Percentiles rank a stretch among this genome's conserved stretches.
Evolutionary conservation across 2,329 filamentous ascomycete genomes (phyloP).

Genomic region (Penicillium nordicum): DNA sequence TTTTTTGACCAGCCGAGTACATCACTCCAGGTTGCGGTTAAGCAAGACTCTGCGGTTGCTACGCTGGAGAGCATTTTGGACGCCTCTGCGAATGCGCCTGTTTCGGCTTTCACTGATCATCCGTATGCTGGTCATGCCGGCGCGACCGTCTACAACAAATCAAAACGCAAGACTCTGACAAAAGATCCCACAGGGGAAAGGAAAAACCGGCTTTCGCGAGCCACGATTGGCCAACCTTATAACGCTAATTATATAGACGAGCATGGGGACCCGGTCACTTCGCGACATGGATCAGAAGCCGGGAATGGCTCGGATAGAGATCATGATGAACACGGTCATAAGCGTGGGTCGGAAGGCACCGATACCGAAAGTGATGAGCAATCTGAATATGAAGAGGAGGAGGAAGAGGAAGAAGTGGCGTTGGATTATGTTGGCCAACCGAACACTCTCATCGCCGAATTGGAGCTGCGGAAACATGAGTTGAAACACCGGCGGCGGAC

Average conservation of each 20-base stretch:
- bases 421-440: slow-evolving; percentile 64
- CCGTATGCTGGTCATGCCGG: slow-evolving; percentile 74
- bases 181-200: slow-evolving; percentile 26
- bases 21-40: slow-evolving; percentile 54
- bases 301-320: slow-evolving; percentile 18
- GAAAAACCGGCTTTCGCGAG: slow-evolving; percentile 32
- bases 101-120: slow-evolving; percentile 88
- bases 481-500: slow-evolving; percentile 75
- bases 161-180: slow-evolving; percentile 28
- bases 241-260: slow-evolving; percentile 9
- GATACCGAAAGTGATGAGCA: slow-evolving; percentile 21
- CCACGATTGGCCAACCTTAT: slow-evolving; percentile 23
- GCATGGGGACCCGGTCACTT: neutral
- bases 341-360: slow-evolving; percentile 5
- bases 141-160: slow-evolving; percentile 67
- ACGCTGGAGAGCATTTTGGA: slow-evolving; percentile 90
- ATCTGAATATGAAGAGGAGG: slow-evolving; percentile 37
- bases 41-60: slow-evolving; percentile 77
- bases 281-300: neutral
- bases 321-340: slow-evolving; percentile 13
- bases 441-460: slow-evolving; percentile 85
- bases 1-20: slow-evolving; percentile 75
- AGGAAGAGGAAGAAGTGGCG: slow-evolving; percentile 38
- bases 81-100: slow-evolving; percentile 81
- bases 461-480: slow-evolving; percentile 86